A percentile compares a stretch with the other conserved stretches of the same genome.
These are phyloP conservation scores for Lichtheimia ornata DNA, from an alignment of 371 early-diverging fungal species.

Conservation along the genomic window DNA sequence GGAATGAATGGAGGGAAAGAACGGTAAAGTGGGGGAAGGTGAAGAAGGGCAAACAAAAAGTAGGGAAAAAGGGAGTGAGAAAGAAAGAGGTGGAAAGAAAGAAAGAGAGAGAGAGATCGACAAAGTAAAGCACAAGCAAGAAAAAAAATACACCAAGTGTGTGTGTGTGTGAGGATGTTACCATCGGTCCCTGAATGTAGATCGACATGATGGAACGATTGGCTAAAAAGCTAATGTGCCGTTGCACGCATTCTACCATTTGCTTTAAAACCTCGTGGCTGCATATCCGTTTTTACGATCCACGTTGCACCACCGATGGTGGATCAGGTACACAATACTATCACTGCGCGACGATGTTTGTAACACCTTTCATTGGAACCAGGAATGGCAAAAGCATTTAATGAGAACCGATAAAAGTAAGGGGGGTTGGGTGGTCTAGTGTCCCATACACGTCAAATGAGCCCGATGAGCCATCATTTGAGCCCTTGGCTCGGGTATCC, in stretches of 20 bases:
- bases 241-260: too few species aligned
- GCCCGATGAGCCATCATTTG: conserved; percentile 24
- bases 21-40: background rate
- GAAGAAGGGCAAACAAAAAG: background rate
- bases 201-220: background rate
- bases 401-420: too few species aligned
- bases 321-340: too few species aligned
- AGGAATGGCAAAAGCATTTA: too few species aligned
- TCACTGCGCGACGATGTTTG: too few species aligned
- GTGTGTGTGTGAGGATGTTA: background rate
- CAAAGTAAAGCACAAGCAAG: too few species aligned
- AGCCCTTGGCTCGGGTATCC: conserved; percentile 49
- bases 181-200: conserved; percentile 1
- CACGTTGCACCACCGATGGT: too few species aligned
- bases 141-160: background rate
- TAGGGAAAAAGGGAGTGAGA: conserved; percentile 7
- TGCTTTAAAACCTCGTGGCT: background rate
- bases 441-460: background rate
- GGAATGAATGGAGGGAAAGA: conserved; percentile 2
- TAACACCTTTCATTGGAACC: too few species aligned
- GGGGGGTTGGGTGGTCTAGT: too few species aligned
- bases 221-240: background rate
- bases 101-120: background rate
- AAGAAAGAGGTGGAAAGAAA: conserved; percentile 10
- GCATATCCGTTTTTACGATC: conserved; percentile 1